Percentiles rank a stretch among this genome's conserved stretches.
phyloP scores from a whole-genome alignment of 352 stramenopile genomes.

The Pythium graminicola region DNA sequence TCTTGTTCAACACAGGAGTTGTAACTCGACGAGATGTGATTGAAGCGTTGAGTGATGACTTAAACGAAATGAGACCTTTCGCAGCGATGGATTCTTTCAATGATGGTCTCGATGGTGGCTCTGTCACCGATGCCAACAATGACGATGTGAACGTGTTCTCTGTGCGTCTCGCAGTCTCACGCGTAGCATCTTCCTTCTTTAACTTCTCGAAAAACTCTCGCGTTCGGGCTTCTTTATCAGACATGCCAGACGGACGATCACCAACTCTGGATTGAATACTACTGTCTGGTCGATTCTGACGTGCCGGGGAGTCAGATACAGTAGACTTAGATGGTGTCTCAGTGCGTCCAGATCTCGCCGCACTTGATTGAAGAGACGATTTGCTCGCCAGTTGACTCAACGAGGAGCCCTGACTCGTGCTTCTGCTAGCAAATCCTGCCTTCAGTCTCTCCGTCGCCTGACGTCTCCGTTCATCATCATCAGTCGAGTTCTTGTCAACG shows the following conservation, averaged over 20 bases:
- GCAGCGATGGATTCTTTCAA: constrained; percentile 8
- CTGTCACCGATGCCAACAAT: not conserved
- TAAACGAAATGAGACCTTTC: constrained; percentile 1
- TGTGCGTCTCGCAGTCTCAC: constrained; percentile 2
- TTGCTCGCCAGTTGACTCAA: constrained; percentile 6
- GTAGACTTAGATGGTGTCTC: not conserved
- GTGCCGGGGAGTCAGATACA: not conserved
- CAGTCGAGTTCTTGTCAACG: not conserved
- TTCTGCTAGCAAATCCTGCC: constrained; percentile 10
- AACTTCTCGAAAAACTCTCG: constrained; percentile 46
- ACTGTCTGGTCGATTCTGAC: not conserved
- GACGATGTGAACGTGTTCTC: constrained; percentile 13
- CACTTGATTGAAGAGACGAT: constrained; percentile 1
- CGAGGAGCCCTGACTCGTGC: not conserved
- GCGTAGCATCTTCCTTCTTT: constrained; percentile 37
- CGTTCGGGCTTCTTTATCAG: constrained; percentile 19
- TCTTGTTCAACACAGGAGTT: constrained; percentile 35
- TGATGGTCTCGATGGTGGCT: not conserved
- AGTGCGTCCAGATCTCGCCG: not conserved
- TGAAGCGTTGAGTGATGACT: constrained; percentile 6
- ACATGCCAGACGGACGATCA: not conserved
- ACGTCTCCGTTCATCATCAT: constrained; percentile 14
- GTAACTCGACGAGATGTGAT: not conserved
- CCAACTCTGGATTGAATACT: constrained; percentile 19
- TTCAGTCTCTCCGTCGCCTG: constrained; percentile 9